These are phyloP conservation scores for Medicago truncatula DNA, from an alignment of 306 rosid genomes.

Conservation along the genomic window DNA sequence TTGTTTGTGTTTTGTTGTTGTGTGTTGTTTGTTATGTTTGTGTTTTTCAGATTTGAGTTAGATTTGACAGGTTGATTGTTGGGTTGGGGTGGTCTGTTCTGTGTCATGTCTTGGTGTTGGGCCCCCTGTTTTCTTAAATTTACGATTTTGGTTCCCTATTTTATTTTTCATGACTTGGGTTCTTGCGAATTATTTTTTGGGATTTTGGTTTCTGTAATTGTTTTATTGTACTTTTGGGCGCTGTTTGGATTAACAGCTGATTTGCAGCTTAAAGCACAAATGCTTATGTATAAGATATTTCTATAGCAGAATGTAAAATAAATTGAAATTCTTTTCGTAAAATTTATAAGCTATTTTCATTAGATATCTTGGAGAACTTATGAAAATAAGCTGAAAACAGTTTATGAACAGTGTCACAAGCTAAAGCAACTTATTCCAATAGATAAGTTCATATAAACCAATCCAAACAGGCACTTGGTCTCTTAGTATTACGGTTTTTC, in stretches of 20 bases:
- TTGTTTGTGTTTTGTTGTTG: neutral
- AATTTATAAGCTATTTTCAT: no score
- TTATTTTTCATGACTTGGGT: neutral
- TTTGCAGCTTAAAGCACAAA: no score
- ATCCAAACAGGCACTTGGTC: no score
- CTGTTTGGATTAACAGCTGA: no score
- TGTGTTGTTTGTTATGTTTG: neutral
- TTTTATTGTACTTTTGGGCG: neutral
- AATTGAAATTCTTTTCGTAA: no score
- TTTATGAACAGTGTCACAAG: no score
- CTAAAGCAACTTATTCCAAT: no score
- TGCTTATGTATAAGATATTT: no score
- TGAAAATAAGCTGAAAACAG: no score
- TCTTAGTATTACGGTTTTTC: neutral
- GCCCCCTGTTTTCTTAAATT: neutral
- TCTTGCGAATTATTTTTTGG: neutral
- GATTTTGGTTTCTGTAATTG: neutral
- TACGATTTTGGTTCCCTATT: neutral
- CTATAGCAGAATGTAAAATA: no score
- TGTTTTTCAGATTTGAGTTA: constrained; percentile 39
- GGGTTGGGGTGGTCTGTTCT: constrained; percentile 43
- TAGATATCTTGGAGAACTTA: no score
- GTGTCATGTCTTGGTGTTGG: neutral
- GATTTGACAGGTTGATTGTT: constrained; percentile 17
- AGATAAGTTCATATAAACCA: no score